phyloP scores from a whole-genome alignment of 2,329 filamentous ascomycete genomes.

The Fusarium luffae region DNA sequence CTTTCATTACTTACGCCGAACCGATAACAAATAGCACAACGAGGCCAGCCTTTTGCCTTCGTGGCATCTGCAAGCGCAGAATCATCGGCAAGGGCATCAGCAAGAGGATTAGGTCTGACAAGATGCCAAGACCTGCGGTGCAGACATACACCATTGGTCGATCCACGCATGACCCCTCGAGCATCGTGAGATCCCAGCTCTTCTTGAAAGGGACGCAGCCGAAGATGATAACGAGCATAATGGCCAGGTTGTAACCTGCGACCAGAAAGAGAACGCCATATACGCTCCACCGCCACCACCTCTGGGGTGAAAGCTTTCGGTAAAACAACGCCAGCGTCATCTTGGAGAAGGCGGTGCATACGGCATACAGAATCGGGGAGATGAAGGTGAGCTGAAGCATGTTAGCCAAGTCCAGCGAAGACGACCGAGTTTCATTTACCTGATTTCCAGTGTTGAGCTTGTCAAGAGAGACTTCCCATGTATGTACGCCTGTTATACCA shows the following conservation, averaged over 20 bases:
- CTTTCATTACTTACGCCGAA: slow-evolving; percentile 42
- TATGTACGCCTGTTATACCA: slow-evolving; percentile 44
- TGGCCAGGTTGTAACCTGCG: slow-evolving; percentile 48
- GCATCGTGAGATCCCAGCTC: slow-evolving; percentile 47
- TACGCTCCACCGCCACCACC: slow-evolving; percentile 49
- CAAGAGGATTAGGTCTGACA: slow-evolving; percentile 60
- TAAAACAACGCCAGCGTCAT: slow-evolving; percentile 54
- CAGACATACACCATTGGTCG: slow-evolving; percentile 37
- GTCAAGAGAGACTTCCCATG: slow-evolving; percentile 47
- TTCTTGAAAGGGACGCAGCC: slow-evolving; percentile 52
- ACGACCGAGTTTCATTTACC: neutral
- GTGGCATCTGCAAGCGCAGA: slow-evolving; percentile 57
- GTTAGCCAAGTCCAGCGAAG: neutral
- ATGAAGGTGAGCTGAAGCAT: slow-evolving; percentile 37
- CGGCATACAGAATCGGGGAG: slow-evolving; percentile 38
- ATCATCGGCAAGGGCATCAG: slow-evolving; percentile 60
- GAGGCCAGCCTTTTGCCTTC: slow-evolving; percentile 58
- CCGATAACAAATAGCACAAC: slow-evolving; percentile 59
- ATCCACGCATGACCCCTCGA: slow-evolving; percentile 56
- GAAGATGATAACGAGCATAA: slow-evolving; percentile 52
- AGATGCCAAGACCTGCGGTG: slow-evolving; percentile 59
- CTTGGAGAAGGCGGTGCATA: slow-evolving; percentile 51
- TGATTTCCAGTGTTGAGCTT: slow-evolving; percentile 32
- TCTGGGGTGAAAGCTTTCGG: slow-evolving; percentile 50
- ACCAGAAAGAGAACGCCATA: slow-evolving; percentile 48